Evolutionary conservation across 129 eudicot genomes (phyloP).

Genomic region (Flaveria ramosissima): DNA sequence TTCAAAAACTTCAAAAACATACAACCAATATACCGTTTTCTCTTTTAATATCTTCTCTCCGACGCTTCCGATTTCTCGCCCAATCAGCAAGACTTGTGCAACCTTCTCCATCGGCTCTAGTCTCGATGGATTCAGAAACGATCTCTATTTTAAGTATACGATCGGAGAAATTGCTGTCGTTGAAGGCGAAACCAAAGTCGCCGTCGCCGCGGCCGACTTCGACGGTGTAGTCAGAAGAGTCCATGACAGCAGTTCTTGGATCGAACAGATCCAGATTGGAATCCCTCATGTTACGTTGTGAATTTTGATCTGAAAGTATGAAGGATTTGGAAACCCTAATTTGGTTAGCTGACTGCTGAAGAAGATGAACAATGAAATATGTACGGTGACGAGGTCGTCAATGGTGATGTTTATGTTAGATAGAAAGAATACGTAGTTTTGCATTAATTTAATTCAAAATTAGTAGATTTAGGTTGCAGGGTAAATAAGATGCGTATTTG

Average conservation of each 20-base stretch:
- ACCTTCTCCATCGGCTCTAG: conserved; percentile 54
- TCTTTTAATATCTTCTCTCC: conserved; percentile 63
- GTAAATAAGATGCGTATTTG: too few species aligned
- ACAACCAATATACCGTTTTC: conserved; percentile 47
- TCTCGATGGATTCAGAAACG: conserved; percentile 58
- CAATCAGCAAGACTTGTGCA: conserved; percentile 77
- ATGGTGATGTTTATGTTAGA: conserved; percentile 11
- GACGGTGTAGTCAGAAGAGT: conserved; percentile 56
- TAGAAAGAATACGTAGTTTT: neutral
- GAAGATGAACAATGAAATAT: conserved; percentile 32
- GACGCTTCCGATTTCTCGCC: conserved; percentile 80
- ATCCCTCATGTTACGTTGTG: conserved; percentile 48
- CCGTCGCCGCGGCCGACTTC: conserved; percentile 60
- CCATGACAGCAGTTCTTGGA: conserved; percentile 78
- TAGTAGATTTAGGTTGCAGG: neutral
- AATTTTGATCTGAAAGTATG: neutral
- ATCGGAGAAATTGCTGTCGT: conserved; percentile 90
- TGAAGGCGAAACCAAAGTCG: conserved; percentile 90
- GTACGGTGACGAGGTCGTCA: conserved; percentile 35
- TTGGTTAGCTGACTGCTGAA: conserved; percentile 22
- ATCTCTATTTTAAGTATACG: conserved; percentile 77
- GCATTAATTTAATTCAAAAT: neutral
- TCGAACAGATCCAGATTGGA: conserved; percentile 81
- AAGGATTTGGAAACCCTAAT: conserved; percentile 41
- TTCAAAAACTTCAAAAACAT: neutral